Conservation (phyloP, 176 grass and related monocot species). For the Pontederia crassipes region DNA sequence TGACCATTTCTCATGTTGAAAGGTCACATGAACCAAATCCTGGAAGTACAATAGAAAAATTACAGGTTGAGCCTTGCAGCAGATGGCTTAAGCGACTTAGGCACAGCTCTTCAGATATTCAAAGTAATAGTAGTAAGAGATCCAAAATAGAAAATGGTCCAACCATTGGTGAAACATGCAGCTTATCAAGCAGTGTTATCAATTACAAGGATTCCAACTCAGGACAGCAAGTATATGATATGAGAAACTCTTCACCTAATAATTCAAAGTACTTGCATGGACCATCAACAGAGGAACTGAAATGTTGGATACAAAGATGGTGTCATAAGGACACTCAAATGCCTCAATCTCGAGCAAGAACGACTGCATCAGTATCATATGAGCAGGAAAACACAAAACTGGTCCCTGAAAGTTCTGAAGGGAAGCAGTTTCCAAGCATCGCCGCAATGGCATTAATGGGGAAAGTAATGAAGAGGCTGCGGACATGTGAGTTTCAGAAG, state of each 20-base stretch:
- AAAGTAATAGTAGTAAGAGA: slow-evolving; percentile 25
- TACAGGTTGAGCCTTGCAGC: slow-evolving; percentile 5
- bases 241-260: slow-evolving; percentile 6
- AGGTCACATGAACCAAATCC: slow-evolving; percentile 24
- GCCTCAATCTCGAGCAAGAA: neutral
- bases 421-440: slow-evolving; percentile 58
- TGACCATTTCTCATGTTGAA: neutral
- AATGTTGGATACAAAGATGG: slow-evolving; percentile 57
- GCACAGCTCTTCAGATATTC: slow-evolving; percentile 13
- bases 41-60: neutral
- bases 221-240: neutral
- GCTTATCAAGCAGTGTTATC: neutral
- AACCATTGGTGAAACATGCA: slow-evolving; percentile 13
- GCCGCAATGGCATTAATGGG: slow-evolving; percentile 88
- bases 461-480: slow-evolving; percentile 47
- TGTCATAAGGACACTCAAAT: slow-evolving; percentile 9
- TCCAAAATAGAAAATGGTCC: slow-evolving; percentile 6
- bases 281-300: slow-evolving; percentile 22
- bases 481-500: slow-evolving; percentile 37
- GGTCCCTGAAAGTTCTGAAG: slow-evolving; percentile 18
- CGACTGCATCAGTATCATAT: slow-evolving; percentile 3
- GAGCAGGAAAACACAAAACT: slow-evolving; percentile 8
- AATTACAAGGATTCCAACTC: neutral
- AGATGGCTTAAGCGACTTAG: slow-evolving; percentile 60
- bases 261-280: neutral